These are phyloP conservation scores for Cryptosporidium viatorum DNA, from an alignment of 169 alveolate species.

Conservation along the genomic window DNA sequence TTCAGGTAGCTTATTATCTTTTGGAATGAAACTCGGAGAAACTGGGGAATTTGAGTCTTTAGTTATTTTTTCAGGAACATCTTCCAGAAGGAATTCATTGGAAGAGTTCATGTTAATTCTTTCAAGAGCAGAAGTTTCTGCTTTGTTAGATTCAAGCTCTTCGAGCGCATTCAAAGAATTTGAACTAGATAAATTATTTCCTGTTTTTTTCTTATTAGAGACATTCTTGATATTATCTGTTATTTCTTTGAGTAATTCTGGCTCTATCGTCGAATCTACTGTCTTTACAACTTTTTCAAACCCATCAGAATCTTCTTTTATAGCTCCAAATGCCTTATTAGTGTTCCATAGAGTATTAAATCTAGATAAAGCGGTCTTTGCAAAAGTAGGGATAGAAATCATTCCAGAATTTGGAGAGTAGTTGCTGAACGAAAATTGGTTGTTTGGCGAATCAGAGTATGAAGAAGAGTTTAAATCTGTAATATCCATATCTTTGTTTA, in stretches of 20 bases:
- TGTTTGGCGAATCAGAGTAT: background rate
- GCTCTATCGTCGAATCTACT: background rate
- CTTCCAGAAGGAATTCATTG: background rate
- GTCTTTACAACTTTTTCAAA: background rate
- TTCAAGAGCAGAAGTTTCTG: background rate
- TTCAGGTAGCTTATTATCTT: constrained; percentile 30
- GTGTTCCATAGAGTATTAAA: constrained; percentile 55
- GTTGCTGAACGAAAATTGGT: constrained; percentile 24
- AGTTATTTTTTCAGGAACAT: background rate
- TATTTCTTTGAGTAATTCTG: background rate
- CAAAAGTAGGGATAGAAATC: constrained; percentile 50
- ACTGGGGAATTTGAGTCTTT: background rate
- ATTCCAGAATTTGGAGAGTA: constrained; percentile 32
- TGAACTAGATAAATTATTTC: background rate
- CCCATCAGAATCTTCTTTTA: background rate
- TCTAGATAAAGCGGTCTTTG: constrained; percentile 36
- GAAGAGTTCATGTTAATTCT: background rate
- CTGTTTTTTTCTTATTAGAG: background rate
- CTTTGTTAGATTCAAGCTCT: background rate
- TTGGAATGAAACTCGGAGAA: background rate
- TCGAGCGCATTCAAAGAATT: background rate
- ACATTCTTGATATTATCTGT: background rate
- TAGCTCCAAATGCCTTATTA: background rate
- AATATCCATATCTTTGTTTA: constrained; percentile 8
- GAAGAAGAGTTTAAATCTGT: background rate